phyloP scores from a whole-genome alignment of 495 filamentous ascomycete species.

The Aspergillus nanangensis region DNA sequence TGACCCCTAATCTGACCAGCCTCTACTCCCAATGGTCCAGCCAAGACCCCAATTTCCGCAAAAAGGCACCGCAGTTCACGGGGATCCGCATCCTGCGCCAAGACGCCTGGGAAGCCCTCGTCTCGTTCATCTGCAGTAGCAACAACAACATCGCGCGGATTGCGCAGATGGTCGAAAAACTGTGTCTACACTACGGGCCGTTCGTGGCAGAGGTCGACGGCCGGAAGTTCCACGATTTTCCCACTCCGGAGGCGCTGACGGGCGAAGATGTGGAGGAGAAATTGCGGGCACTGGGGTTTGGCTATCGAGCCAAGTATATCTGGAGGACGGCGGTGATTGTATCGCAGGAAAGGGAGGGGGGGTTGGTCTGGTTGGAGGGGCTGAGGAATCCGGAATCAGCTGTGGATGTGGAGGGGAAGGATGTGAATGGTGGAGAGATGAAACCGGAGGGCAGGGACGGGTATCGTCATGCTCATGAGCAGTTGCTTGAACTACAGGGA shows the following conservation, averaged over 20 bases:
- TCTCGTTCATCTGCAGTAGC: conserved; percentile 96
- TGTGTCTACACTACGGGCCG: conserved; percentile 81
- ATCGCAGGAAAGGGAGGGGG: conserved; percentile 54
- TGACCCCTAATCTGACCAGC: conserved; percentile 62
- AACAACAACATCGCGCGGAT: conserved; percentile 98
- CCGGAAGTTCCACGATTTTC: conserved; percentile 83
- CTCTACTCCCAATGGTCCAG: conserved; percentile 87
- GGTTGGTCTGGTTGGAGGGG: conserved; percentile 72
- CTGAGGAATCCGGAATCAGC: conserved; percentile 75
- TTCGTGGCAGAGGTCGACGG: conserved; percentile 66
- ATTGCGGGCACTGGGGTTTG: conserved; percentile 82
- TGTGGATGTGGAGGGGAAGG: conserved; percentile 49
- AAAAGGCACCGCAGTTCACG: conserved; percentile 79
- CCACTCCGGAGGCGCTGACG: conserved; percentile 64
- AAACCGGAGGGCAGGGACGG: conserved; percentile 55
- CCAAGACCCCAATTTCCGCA: conserved; percentile 83
- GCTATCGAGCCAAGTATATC: conserved; percentile 91
- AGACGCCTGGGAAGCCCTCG: conserved; percentile 91
- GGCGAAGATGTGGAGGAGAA: conserved; percentile 66
- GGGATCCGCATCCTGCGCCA: conserved; percentile 94
- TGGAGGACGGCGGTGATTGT: conserved; percentile 78
- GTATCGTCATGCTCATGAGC: conserved; percentile 79
- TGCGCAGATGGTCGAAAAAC: conserved; percentile 90
- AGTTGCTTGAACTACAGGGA: conserved; percentile 71
- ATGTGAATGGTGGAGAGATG: conserved; percentile 43